Evolutionary conservation across 371 early-diverging fungal species (phyloP).

Genomic region (Mortierella sp.): DNA sequence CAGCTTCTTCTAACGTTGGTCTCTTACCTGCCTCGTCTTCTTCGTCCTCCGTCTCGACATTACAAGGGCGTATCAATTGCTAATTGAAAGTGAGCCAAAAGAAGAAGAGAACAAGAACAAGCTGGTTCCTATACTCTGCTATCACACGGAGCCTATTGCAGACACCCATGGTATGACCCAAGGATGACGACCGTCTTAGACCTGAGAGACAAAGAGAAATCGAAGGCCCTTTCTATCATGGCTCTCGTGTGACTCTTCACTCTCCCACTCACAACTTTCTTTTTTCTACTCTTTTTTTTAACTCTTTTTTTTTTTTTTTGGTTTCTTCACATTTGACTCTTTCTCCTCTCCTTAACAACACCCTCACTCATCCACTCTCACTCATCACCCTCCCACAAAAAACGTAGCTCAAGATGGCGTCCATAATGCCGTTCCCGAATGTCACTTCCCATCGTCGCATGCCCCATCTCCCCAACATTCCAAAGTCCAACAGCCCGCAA

Average conservation of each 20-base stretch:
- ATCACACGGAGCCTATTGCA: not conserved
- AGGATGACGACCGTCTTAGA: not conserved
- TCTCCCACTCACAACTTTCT: not conserved
- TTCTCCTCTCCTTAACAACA: not conserved
- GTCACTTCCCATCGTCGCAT: constrained; percentile 49
- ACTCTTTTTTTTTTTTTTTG: not conserved
- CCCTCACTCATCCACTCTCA: not conserved
- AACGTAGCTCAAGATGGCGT: constrained; percentile 34
- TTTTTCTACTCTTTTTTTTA: not conserved
- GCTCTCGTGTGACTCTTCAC: constrained; percentile 5
- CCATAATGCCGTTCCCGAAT: constrained; percentile 55
- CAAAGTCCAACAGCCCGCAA: constrained; percentile 11
- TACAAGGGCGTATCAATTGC: too few species aligned
- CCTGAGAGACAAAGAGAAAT: not conserved
- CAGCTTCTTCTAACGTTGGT: too few species aligned
- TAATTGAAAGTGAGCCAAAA: not conserved
- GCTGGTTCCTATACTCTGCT: not conserved
- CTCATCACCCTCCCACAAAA: not conserved
- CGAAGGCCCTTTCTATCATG: not conserved
- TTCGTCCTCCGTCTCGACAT: too few species aligned
- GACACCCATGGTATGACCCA: not conserved
- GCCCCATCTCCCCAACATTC: constrained; percentile 46
- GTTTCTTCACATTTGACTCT: not conserved
- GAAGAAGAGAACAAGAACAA: not conserved
- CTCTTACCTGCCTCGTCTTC: too few species aligned